Conservation (phyloP, 1,284 basidiomycete genomes). For the Apiotrichum gamsii region DNA sequence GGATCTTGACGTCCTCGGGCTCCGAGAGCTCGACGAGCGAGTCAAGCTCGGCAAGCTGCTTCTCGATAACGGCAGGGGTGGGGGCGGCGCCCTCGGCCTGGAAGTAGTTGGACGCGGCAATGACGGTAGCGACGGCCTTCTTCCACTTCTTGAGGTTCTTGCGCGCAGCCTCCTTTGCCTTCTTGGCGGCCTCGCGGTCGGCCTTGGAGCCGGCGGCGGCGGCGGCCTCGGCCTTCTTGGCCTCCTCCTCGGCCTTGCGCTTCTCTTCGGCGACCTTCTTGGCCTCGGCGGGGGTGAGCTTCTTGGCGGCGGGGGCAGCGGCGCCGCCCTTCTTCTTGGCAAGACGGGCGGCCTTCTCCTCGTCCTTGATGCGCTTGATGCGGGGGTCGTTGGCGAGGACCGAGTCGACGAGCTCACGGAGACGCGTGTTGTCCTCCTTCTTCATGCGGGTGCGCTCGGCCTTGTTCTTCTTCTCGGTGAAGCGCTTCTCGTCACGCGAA, state of each 20-base stretch:
- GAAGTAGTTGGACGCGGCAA: slow-evolving; percentile 56
- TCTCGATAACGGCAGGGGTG: slow-evolving; percentile 50
- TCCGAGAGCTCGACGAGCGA: slow-evolving; percentile 50
- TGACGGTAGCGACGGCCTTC: slow-evolving; percentile 50
- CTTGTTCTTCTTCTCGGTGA: slow-evolving; percentile 99
- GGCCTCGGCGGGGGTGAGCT: slow-evolving; percentile 60
- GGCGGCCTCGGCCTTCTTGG: slow-evolving; percentile 65
- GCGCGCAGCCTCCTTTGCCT: slow-evolving; percentile 66
- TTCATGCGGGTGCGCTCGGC: slow-evolving; percentile 90
- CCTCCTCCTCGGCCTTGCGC: slow-evolving; percentile 68
- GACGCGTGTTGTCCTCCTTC: slow-evolving; percentile 93
- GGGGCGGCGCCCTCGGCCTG: slow-evolving; percentile 49
- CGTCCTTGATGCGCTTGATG: slow-evolving; percentile 94
- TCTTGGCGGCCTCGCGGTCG: slow-evolving; percentile 79
- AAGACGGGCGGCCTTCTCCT: slow-evolving; percentile 91
- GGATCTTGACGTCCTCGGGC: slow-evolving; percentile 51
- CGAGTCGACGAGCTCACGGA: slow-evolving; percentile 81
- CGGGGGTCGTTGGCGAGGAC: slow-evolving; percentile 83
- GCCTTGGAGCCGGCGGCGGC: slow-evolving; percentile 50
- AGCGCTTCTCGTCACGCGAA: slow-evolving; percentile 97
- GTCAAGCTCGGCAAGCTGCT: slow-evolving; percentile 54
- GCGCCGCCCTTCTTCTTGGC: slow-evolving; percentile 71
- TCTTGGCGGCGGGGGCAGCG: slow-evolving; percentile 48
- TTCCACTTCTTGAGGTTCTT: slow-evolving; percentile 54
- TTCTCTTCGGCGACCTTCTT: slow-evolving; percentile 67